phyloP scores from a whole-genome alignment of 345 rosid genomes.

The Dipteronia dyeriana region DNA sequence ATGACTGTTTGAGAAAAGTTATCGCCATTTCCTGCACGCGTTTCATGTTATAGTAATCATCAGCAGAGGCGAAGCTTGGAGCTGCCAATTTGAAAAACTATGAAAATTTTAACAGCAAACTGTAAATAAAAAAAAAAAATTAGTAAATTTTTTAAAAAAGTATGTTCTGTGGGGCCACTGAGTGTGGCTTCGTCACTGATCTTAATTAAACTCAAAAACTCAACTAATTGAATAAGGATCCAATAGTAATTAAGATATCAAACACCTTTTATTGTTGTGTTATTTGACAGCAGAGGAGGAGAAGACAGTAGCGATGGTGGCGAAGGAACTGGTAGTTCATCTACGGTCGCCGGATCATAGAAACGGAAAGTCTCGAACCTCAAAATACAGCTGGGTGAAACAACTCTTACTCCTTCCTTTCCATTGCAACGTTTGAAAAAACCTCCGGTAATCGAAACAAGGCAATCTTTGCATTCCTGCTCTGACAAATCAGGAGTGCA shows the following conservation, averaged over 20 bases:
- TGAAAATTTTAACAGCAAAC: no score
- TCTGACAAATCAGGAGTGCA: slow-evolving; percentile 44
- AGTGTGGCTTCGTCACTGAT: no score
- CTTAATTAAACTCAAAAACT: no score
- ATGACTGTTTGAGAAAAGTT: slow-evolving; percentile 6
- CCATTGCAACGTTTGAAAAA: slow-evolving; percentile 9
- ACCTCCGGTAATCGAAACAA: neutral
- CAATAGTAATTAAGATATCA: no score
- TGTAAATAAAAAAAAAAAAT: no score
- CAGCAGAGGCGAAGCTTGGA: neutral
- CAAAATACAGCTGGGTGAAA: slow-evolving; percentile 32
- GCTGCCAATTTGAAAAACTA: no score
- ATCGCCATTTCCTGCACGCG: neutral
- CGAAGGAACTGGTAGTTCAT: neutral
- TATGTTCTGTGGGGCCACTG: no score
- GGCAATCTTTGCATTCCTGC: slow-evolving; percentile 21
- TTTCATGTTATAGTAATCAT: neutral
- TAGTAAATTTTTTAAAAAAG: no score
- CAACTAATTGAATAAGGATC: no score
- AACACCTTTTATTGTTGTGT: neutral
- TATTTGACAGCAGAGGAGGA: slow-evolving; percentile 1
- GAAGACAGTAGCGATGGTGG: neutral
- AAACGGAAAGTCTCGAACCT: slow-evolving; percentile 32
- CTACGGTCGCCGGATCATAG: slow-evolving; percentile 7
- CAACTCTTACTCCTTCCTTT: slow-evolving; percentile 25